Evolutionary conservation across 148 eudicot genomes (phyloP).

Genomic region (Polygonum aviculare): DNA sequence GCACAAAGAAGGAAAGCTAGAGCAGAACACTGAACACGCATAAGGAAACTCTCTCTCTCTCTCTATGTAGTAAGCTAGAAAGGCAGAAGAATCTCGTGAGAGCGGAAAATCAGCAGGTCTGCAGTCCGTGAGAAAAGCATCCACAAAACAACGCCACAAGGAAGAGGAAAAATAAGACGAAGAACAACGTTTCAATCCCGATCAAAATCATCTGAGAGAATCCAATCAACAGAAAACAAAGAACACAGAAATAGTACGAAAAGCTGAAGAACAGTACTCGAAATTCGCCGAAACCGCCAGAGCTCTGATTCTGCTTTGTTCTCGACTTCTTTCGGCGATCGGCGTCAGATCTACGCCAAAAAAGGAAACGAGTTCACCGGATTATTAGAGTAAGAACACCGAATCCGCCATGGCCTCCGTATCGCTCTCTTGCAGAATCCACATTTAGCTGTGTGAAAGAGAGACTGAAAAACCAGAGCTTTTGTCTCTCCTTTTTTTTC

Average conservation of each 20-base stretch:
- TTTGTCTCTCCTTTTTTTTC: slow-evolving; percentile 5
- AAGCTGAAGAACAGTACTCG: background rate
- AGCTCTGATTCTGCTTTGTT: background rate
- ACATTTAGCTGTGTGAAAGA: background rate
- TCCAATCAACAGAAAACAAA: background rate
- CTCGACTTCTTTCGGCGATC: background rate
- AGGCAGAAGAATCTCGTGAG: slow-evolving; percentile 1
- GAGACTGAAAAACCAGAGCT: slow-evolving; percentile 1
- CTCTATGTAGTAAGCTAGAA: background rate
- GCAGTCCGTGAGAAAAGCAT: background rate
- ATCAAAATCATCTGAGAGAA: background rate
- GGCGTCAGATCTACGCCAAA: background rate
- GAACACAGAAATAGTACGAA: background rate
- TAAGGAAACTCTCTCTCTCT: background rate
- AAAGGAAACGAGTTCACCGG: background rate
- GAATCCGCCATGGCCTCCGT: background rate
- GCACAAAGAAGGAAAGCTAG: background rate
- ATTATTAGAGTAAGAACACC: background rate
- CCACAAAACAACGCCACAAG: background rate
- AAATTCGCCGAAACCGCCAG: background rate
- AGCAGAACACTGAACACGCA: background rate
- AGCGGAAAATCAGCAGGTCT: background rate
- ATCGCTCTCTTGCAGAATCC: background rate
- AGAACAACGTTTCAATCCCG: background rate
- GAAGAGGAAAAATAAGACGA: background rate